Evolutionary conservation across 495 filamentous ascomycete genomes (phyloP).

Genomic region (Aspergillus saccharolyticus): DNA sequence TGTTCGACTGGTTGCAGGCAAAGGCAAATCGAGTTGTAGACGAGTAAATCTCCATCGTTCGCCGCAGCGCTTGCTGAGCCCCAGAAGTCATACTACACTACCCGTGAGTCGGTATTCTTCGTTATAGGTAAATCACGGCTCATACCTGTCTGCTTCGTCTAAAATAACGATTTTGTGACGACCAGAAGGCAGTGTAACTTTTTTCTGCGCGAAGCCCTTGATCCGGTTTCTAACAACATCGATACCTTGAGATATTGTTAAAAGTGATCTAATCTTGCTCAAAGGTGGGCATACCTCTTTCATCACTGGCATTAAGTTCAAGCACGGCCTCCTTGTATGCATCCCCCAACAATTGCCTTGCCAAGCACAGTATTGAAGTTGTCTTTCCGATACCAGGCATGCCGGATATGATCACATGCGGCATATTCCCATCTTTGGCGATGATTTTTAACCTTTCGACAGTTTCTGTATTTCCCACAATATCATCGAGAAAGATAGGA

Average conservation of each 20-base stretch:
- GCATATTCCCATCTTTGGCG: conserved; percentile 98
- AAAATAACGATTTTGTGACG: conserved; percentile 96
- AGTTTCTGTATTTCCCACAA: conserved; percentile 96
- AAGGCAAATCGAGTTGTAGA: conserved; percentile 96
- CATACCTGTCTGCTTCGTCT: conserved; percentile 87
- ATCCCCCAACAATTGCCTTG: conserved; percentile 85
- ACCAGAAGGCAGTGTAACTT: conserved; percentile 87
- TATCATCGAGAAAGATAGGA: conserved; percentile 87
- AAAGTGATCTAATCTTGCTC: background rate
- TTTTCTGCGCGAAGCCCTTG: conserved; percentile 98
- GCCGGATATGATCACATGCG: conserved; percentile 96
- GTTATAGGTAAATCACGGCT: background rate
- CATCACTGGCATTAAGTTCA: conserved; percentile 93
- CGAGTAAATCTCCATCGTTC: conserved; percentile 99
- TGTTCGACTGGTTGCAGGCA: conserved; percentile 97
- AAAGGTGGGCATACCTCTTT: conserved; percentile 57
- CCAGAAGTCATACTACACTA: conserved; percentile 74
- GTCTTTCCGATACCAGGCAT: conserved; percentile 99
- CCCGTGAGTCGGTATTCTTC: background rate
- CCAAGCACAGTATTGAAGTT: conserved; percentile 89
- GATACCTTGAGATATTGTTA: conserved; percentile 56
- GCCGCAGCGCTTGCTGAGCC: conserved; percentile 89
- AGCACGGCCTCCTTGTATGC: conserved; percentile 97
- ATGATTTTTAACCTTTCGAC: conserved; percentile 98
- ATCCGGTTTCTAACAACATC: conserved; percentile 98